phyloP scores from a whole-genome alignment of 805 yeast species.

The Metschnikowia hibisci region DNA sequence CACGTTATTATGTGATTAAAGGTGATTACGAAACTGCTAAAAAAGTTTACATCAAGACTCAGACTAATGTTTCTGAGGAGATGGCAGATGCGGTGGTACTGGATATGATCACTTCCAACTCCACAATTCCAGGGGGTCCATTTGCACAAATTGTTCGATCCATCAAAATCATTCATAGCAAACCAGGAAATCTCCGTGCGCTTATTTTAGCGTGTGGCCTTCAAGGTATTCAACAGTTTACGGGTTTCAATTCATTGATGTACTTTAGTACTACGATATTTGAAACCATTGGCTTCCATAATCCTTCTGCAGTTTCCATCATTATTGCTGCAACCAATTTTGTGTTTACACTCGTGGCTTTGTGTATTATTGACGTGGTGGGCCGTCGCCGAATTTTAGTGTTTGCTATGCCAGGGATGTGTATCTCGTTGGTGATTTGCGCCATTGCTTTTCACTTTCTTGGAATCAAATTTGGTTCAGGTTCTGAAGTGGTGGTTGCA shows the following conservation, averaged over 20 bases:
- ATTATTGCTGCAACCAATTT: constrained; percentile 94
- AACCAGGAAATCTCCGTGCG: constrained; percentile 83
- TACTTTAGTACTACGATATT: constrained; percentile 92
- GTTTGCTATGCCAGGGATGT: constrained; percentile 83
- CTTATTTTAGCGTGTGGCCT: constrained; percentile 85
- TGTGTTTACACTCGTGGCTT: constrained; percentile 79
- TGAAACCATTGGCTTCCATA: constrained; percentile 80
- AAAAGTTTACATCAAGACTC: constrained; percentile 58
- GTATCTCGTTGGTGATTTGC: constrained; percentile 67
- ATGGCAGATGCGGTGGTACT: constrained; percentile 63
- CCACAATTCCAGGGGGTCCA: constrained; percentile 42
- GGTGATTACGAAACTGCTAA: constrained; percentile 64
- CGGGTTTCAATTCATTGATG: constrained; percentile 95
- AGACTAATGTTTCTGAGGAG: constrained; percentile 58
- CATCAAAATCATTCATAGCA: constrained; percentile 57
- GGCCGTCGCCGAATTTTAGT: constrained; percentile 84
- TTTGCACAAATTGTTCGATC: constrained; percentile 55
- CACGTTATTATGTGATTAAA: constrained; percentile 78
- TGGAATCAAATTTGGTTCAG: constrained; percentile 53
- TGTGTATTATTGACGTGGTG: constrained; percentile 78
- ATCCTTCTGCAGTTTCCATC: constrained; percentile 92
- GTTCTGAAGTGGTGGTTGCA: constrained; percentile 34
- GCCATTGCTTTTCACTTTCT: constrained; percentile 90
- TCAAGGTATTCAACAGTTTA: constrained; percentile 94
- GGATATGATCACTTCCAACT: constrained; percentile 52